Evolutionary conservation across 305 asterid species (phyloP), one percentile per base, ranked within the genome.

Genomic region (Salvia sclarea): DNA sequence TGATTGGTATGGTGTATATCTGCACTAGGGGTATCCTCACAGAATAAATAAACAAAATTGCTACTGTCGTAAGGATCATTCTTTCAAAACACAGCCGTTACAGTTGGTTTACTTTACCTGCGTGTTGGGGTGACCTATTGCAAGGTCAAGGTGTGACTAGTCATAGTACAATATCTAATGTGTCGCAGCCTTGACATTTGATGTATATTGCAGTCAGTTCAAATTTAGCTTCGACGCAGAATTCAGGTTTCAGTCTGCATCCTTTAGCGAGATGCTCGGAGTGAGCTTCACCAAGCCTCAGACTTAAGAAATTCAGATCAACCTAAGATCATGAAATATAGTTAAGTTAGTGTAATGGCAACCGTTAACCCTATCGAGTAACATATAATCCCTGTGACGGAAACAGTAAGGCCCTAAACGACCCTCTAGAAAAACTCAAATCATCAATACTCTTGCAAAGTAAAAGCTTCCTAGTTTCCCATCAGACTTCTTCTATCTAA

Each of bases 231-330:
- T 94, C 96, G 0, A 75, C 22, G 65, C 85, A 77, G 85, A 94
- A 91, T 68, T 84, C 82, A 0, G 97, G 93, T 56, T 56, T 82
- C 82, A 87, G 70, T 79, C 79, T 84, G 88, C 99, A 91, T 31
- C 96, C 99, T 70, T 78, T 80, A 57, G 86, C 93, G 28, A 86
- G 83, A 83, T 94, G 99, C 62, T 91, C 95, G 8, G 83, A 17
- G 40, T 89, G 97, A 66, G 88, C 96, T 75, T 91, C 96, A 49
- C 86, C 95, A 75, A 91, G 85, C 84, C 89, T 83, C 68, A 25
- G 66, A 31, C 79, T 74, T 66, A 91, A 73, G 25, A 73, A 68
- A 55, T 86, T 88, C 81, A 89, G 66, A 77, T 87, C 84, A 48
- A 87, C 86, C 97, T 94, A 64, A 11, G 43, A 67, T 28, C 67